Evolutionary conservation across 495 filamentous ascomycete genomes (phyloP).

Genomic region (Aspergillus homomorphus): DNA sequence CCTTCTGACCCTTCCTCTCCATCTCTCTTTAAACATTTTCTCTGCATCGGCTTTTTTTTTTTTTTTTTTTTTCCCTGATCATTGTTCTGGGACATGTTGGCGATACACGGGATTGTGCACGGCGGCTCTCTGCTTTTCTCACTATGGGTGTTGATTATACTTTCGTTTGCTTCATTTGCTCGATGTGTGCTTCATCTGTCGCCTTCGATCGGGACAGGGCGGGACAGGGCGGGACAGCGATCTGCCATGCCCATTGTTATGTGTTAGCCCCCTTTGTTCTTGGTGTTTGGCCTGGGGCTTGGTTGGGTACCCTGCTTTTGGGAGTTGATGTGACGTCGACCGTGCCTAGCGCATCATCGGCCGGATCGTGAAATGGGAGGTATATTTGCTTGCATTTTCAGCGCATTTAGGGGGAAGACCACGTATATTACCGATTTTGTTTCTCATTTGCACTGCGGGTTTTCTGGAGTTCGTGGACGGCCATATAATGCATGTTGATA

Average conservation of each 20-base stretch:
- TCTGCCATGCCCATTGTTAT: conserved; percentile 4
- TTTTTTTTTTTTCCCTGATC: too few relatives aligned
- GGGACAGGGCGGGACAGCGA: conserved; percentile 14
- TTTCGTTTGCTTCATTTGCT: conserved; percentile 10
- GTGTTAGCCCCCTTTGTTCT: conserved; percentile 3
- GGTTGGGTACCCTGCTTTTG: not conserved
- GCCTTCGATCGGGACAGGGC: conserved; percentile 1
- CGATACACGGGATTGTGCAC: too few relatives aligned
- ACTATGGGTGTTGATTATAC: too few relatives aligned
- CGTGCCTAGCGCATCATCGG: conserved; percentile 2
- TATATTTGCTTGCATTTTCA: conserved; percentile 21
- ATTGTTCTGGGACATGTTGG: too few relatives aligned
- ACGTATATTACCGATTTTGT: conserved; percentile 6
- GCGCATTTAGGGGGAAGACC: conserved; percentile 17
- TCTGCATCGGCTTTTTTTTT: too few relatives aligned
- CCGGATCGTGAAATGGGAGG: conserved; percentile 14
- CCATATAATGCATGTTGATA: conserved; percentile 4
- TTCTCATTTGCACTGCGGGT: not conserved
- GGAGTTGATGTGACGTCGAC: conserved; percentile 12
- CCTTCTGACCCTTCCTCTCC: too few relatives aligned
- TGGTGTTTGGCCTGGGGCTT: not conserved
- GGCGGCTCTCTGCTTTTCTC: not conserved
- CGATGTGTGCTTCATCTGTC: conserved; percentile 4
- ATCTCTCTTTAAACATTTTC: too few relatives aligned
- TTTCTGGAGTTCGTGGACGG: not conserved